These are phyloP conservation scores for Nicotiana tomentosiformis DNA, from an alignment of 257 asterid genomes.

Conservation along the genomic window DNA sequence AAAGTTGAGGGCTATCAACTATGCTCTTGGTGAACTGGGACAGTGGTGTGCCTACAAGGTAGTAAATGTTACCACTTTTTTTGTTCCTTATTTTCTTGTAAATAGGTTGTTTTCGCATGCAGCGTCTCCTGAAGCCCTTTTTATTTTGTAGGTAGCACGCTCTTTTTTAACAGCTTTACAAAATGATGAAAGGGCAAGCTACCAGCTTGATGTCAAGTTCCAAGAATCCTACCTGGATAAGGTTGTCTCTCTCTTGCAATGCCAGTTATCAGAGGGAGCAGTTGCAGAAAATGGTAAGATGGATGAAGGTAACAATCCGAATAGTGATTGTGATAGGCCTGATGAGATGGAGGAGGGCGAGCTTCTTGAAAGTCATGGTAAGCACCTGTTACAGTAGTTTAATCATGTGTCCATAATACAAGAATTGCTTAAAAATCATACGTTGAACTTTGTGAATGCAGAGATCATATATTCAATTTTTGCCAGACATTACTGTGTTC, in stretches of 20 bases:
- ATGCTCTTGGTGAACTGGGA: conserved; percentile 97
- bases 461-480: background rate
- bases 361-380: conserved; percentile 75
- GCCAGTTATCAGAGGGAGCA: conserved; percentile 89
- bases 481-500: background rate
- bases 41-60: conserved; percentile 99
- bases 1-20: conserved; percentile 93
- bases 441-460: background rate
- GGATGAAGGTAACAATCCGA: conserved; percentile 25
- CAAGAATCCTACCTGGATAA: conserved; percentile 83
- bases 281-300: conserved; percentile 42
- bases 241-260: conserved; percentile 88
- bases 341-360: conserved; percentile 98
- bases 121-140: background rate
- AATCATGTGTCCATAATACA: background rate
- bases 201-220: conserved; percentile 95
- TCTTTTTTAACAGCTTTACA: conserved; percentile 83
- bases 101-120: background rate
- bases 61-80: background rate
- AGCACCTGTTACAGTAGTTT: conserved; percentile 15
- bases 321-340: conserved; percentile 30
- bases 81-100: background rate
- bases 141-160: conserved; percentile 69
- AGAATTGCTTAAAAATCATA: background rate
- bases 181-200: conserved; percentile 94